Evolutionary conservation across 2,329 filamentous ascomycete species (phyloP).

Genomic region (Colletotrichum liaoningense): DNA sequence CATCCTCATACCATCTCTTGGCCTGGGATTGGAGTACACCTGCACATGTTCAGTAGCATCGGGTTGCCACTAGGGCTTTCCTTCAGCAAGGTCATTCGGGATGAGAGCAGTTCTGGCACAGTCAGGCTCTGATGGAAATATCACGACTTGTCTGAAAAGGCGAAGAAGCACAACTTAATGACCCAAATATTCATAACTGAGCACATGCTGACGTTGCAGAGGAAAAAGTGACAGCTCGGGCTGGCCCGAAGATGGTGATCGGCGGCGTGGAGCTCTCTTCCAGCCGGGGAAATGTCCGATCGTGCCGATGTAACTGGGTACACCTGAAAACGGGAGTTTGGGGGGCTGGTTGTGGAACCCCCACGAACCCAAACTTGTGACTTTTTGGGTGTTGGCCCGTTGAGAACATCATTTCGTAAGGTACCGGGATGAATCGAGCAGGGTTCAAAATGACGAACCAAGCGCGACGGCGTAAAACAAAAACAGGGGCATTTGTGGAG

Average conservation of each 20-base stretch:
- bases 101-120: conserved; percentile 52
- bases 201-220: neutral
- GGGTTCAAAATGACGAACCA: neutral
- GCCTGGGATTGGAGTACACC: conserved; percentile 61
- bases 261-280: neutral
- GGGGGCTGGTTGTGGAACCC: too few species aligned
- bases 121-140: conserved; percentile 38
- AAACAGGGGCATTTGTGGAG: neutral
- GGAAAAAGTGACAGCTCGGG: neutral
- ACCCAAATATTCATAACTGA: neutral
- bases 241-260: neutral
- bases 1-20: conserved; percentile 64
- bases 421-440: neutral
- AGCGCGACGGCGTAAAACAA: neutral
- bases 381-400: neutral
- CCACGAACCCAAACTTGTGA: neutral
- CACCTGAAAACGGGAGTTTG: conserved; percentile 1
- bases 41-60: conserved; percentile 59
- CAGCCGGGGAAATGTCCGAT: neutral
- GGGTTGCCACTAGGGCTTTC: conserved; percentile 64
- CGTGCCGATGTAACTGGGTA: conserved; percentile 22
- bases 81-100: conserved; percentile 60
- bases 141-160: conserved; percentile 36
- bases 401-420: neutral
- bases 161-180: neutral